Percentiles rank a stretch among this genome's conserved stretches.
phyloP scores from a whole-genome alignment of 805 yeast species.

The Naumovozyma castellii region DNA sequence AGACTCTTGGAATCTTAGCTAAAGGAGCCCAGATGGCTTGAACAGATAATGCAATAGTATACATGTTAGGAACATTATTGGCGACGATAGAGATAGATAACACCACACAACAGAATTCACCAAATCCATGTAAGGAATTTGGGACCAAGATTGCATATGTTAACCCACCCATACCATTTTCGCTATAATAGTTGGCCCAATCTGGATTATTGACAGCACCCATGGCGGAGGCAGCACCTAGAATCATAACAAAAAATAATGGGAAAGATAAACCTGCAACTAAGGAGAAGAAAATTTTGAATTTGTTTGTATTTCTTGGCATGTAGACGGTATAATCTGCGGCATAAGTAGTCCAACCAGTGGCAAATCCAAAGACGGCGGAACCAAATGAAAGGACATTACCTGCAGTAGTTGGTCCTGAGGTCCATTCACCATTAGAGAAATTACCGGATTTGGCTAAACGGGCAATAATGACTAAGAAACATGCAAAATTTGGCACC shows the following conservation, averaged over 20 bases:
- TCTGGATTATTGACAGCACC: slow-evolving; percentile 41
- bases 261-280: slow-evolving; percentile 56
- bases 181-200: slow-evolving; percentile 43
- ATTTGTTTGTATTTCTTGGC: slow-evolving; percentile 51
- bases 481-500: slow-evolving; percentile 68
- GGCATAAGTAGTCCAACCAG: slow-evolving; percentile 94
- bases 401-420: slow-evolving; percentile 67
- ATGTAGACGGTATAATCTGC: slow-evolving; percentile 88
- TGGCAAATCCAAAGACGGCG: slow-evolving; percentile 75
- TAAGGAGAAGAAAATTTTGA: slow-evolving; percentile 54
- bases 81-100: slow-evolving; percentile 79
- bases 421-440: slow-evolving; percentile 37
- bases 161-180: slow-evolving; percentile 67
- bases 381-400: slow-evolving; percentile 72
- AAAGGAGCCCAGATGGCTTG: slow-evolving; percentile 74
- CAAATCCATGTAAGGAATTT: slow-evolving; percentile 76
- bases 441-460: slow-evolving; percentile 60
- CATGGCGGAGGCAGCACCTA: slow-evolving; percentile 81
- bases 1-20: slow-evolving; percentile 64
- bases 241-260: slow-evolving; percentile 55
- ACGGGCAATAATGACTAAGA: slow-evolving; percentile 71
- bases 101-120: slow-evolving; percentile 78
- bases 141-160: slow-evolving; percentile 67
- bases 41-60: slow-evolving; percentile 77
- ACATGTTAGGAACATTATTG: slow-evolving; percentile 87